Base-by-base conservation (phyloP, 2,329 filamentous ascomycete species). In the Fusarium nodosum region DNA sequence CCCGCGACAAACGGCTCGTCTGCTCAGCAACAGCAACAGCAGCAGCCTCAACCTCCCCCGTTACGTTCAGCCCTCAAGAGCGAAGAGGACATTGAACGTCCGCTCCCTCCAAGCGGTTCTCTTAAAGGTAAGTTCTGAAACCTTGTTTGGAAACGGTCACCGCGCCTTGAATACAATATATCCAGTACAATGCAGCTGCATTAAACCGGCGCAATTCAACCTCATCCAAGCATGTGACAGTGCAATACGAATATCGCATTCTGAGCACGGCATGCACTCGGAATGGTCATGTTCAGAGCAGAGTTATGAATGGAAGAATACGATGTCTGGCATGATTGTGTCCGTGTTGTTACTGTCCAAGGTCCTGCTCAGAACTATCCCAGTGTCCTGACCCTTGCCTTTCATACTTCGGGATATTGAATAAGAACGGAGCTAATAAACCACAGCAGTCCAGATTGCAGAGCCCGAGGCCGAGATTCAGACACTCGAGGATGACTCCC, bases 381-480 rank as follows among this genome's bases (percentile, higher is more conserved):
- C 55, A 62, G 56, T 60, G 34, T 55, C 30, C 50, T 41, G 12
- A 24, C 16, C 30, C 18, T 33, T 28, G 10, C 28, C 20, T 34
- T 52, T 31, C 13, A 20, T 26, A 28, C 18, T 26, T 26, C 8
- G 9, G 11, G 20, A 46, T 45, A 8, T 50, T 26, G 44, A 48
- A 39, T 55, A 28, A 15, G 45, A 38, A 5, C 36, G 46, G 50
- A 57, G 72, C 77, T 77, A 62, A 75, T 66, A 74, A 54, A 59
- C 28, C 45, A 51, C 60, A 79, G 86, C 86, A 59, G 87, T 89
- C 56, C 86, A 88, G 73, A 89, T 89, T 62, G 83, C 86, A 47
- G 86, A 88, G 71, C 85, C 86, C 20, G 75, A 75, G 22, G 73
- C 75, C 36, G 79, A 80, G 47, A 60, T 72, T 11, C 70, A 73